Evolutionary conservation across 2,329 filamentous ascomycete species (phyloP), one percentile per base, ranked within the genome.

Genomic region (Apiospora sp.): DNA sequence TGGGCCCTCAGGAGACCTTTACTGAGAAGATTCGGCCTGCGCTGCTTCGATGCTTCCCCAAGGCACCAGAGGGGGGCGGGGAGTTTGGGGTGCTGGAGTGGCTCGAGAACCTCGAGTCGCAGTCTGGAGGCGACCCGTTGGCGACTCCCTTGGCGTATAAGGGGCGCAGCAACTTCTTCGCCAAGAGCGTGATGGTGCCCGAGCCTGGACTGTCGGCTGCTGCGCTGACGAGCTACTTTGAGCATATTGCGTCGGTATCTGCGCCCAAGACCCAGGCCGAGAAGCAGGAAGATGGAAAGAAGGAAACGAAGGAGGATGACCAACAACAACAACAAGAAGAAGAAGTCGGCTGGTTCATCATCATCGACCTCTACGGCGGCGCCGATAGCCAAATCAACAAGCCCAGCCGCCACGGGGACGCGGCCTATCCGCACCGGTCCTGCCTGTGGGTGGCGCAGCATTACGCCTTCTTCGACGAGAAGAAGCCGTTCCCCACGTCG

Each of bases 341-440:
- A 1, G 74, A 76, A 1, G 74, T 81, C 37, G 68, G 69, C 19
- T 83, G 81, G 76, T 84, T 77, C 71, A 73, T 79, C 64, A 77
- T 83, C 41, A 43, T 77, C 13, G 79, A 82, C 70, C 75, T 84
- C 10, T 83, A 81, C 64, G 82, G 82, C 16, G 82, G 82, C 4
- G 64, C 71, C 8, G 77, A 79, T 61, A 83, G 81, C 67, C 76
- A 77, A 69, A 82, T 84, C 73, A 71, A 51, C 61, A 27, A 14
- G 34, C 2, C 14, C 10, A 2, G 27, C 58, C 71, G 71, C 22
- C 8, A 24, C 1, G 24, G 67, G 19, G 73, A 71, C 71, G 74
- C 75, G 3, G 77, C 80, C 6, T 83, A 80, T 71, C 74, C 73
- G 7, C 77, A 79, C 68, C 79, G 81, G 13, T 72, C 80, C 71